phyloP scores from a whole-genome alignment of 371 early-diverging fungal species.

The Dichotomocladium elegans region DNA sequence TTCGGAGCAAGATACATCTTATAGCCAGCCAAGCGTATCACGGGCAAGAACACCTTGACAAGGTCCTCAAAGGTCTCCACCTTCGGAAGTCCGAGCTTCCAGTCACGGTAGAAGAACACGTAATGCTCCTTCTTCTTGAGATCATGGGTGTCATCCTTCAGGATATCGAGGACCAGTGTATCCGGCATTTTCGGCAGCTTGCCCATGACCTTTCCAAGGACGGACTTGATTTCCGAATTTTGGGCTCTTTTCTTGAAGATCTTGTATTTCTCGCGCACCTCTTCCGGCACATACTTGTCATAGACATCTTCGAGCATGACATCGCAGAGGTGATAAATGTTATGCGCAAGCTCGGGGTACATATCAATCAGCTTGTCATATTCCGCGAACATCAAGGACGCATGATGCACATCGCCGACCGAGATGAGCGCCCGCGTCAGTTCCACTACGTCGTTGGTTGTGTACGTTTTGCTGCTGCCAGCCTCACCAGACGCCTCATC shows the following conservation, averaged over 20 bases:
- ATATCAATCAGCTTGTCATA: conserved; percentile 57
- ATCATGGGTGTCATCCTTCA: conserved; percentile 22
- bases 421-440: conserved; percentile 59
- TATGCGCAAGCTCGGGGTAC: conserved; percentile 58
- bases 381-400: conserved; percentile 47
- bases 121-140: conserved; percentile 27
- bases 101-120: conserved; percentile 60
- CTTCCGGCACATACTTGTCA: conserved; percentile 32
- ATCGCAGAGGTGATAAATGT: conserved; percentile 59
- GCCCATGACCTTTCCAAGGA: background rate
- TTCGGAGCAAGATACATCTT: conserved; percentile 44
- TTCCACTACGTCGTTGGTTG: conserved; percentile 60
- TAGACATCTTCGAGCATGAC: conserved; percentile 56
- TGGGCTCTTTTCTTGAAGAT: conserved; percentile 23
- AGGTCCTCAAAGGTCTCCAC: conserved; percentile 37
- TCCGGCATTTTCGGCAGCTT: conserved; percentile 17
- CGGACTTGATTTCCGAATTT: conserved; percentile 24
- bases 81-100: conserved; percentile 44
- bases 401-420: conserved; percentile 62
- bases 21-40: conserved; percentile 49
- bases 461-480: no score
- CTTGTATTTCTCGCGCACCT: conserved; percentile 10
- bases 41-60: conserved; percentile 37
- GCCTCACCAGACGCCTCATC: background rate
- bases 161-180: conserved; percentile 21